Percentiles rank a stretch among this genome's conserved stretches.
phyloP scores from a whole-genome alignment of 371 early-diverging fungal genomes.

The Actinomucor elegans region DNA sequence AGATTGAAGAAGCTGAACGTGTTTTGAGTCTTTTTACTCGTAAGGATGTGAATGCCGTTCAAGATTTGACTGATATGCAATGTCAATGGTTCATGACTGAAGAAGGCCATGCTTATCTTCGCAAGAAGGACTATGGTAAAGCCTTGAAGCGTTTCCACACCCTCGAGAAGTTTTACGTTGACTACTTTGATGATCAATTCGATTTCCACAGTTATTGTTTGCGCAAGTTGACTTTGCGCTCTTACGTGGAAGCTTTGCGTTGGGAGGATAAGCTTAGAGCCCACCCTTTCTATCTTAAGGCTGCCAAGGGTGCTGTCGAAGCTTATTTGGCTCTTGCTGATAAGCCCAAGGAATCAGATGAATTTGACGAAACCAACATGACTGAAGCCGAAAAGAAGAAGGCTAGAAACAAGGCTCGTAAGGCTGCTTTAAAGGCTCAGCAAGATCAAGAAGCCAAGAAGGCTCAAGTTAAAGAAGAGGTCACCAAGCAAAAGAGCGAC shows the following conservation, averaged over 20 bases:
- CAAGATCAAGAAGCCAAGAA: slow-evolving; percentile 46
- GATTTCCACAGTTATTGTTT: slow-evolving; percentile 96
- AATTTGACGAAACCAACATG: slow-evolving; percentile 53
- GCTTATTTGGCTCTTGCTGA: slow-evolving; percentile 73
- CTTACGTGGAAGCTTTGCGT: slow-evolving; percentile 79
- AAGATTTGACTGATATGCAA: slow-evolving; percentile 91
- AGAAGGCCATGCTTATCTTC: slow-evolving; percentile 67
- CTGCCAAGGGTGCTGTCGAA: slow-evolving; percentile 76
- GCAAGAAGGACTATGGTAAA: slow-evolving; percentile 70
- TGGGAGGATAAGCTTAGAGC: slow-evolving; percentile 76
- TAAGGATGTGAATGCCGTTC: slow-evolving; percentile 74
- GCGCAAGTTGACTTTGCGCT: slow-evolving; percentile 85
- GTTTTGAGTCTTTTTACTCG: slow-evolving; percentile 82
- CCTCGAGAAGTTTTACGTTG: slow-evolving; percentile 78
- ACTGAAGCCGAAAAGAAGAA: slow-evolving; percentile 66
- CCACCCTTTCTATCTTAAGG: slow-evolving; percentile 73
- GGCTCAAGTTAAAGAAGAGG: slow-evolving; percentile 34
- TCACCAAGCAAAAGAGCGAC: slow-evolving; percentile 47
- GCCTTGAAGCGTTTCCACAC: slow-evolving; percentile 89
- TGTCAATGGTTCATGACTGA: slow-evolving; percentile 86
- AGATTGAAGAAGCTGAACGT: slow-evolving; percentile 82
- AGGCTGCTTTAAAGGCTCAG: slow-evolving; percentile 49
- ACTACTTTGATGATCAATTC: slow-evolving; percentile 92
- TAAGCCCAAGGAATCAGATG: slow-evolving; percentile 43
- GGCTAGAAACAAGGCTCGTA: slow-evolving; percentile 57